Evolutionary conservation across 164 flowering plant species (phyloP), one percentile per base, ranked within the genome.

Genomic region (Tetracentron sinense): DNA sequence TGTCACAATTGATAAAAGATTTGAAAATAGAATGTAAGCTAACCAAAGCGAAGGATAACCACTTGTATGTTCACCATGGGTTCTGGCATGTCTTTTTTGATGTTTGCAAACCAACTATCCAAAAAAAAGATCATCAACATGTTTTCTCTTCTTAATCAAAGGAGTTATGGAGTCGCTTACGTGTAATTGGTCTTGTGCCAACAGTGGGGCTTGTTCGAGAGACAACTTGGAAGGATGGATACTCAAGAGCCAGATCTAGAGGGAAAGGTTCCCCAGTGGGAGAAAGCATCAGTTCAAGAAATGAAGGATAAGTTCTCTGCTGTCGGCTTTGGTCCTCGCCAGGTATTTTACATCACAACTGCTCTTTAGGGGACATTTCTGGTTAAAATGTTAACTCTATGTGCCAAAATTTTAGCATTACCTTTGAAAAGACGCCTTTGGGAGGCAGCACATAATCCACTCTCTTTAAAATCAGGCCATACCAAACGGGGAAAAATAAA

Each of bases 161-260:
- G 58, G 35, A 14, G 28, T 11, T n/a, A 27, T 14, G 20, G 7
- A 14, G n/a, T 3, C 28, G 20, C 25, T 7, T 42, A 3, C 42
- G 28, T n/a, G 14, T 6, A 42, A 29, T 4, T 33, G 56, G 0
- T 59, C n/a, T 38, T 54, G 25, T 69, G 19, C 35, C 21, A 54
- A 61, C 82, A 89, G 99, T 90, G 97, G 96, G 85, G 89, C 17
- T 77, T 86, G 76, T 91, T 94, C 58, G 99, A 94, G 42, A 87
- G 44, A 72, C 72, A 84, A 54, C 80, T 91, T 49, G 97, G 99
- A 54, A 81, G 97, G 60, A 33, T 78, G 2, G 98, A 94, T 75
- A 42, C 90, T 3, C 75, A 87, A 61, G 90, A 83, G 60, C 86
- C 96, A 29, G 99, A 90, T 77, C 97, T 95, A 54, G 99, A 89